Conservation (phyloP, 2,329 filamentous ascomycete species). For the Fusarium papillatum region DNA sequence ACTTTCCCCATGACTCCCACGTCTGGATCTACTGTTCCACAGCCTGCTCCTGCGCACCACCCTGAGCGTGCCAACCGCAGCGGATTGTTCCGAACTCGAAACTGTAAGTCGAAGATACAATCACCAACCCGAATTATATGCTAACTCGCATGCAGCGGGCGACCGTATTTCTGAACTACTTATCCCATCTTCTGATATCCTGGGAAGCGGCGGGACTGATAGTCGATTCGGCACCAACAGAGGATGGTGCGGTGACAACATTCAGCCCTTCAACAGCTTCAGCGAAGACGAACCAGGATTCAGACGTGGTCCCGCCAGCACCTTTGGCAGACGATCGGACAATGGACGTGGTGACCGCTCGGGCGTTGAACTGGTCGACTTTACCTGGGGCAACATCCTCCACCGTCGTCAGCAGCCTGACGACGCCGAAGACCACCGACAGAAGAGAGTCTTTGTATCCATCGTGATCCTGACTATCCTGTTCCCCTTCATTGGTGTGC, state of each 20-base stretch:
- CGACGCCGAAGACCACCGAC: slow-evolving; percentile 44
- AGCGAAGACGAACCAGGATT: slow-evolving; percentile 30
- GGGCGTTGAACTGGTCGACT: slow-evolving; percentile 45
- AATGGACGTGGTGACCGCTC: slow-evolving; percentile 11
- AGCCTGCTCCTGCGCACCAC: slow-evolving; percentile 34
- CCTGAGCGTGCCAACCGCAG: slow-evolving; percentile 8
- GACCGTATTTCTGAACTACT: slow-evolving; percentile 40
- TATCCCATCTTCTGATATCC: slow-evolving; percentile 42
- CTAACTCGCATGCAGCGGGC: slow-evolving; percentile 32
- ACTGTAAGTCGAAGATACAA: slow-evolving; percentile 32
- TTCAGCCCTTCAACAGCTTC: slow-evolving; percentile 15
- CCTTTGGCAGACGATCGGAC: slow-evolving; percentile 26
- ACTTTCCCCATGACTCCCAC: slow-evolving; percentile 43
- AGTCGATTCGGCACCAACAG: slow-evolving; percentile 12
- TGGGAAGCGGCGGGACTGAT: slow-evolving; percentile 34
- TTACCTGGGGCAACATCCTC: slow-evolving; percentile 47
- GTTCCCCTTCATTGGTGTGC: slow-evolving; percentile 62
- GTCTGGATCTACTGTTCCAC: slow-evolving; percentile 1
- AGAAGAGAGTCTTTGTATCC: slow-evolving; percentile 53
- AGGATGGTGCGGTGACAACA: slow-evolving; percentile 26
- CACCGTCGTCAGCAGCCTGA: slow-evolving; percentile 45
- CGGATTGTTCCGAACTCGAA: slow-evolving; percentile 16
- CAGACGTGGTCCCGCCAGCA: slow-evolving; percentile 43
- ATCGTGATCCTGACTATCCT: slow-evolving; percentile 54
- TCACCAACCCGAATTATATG: too few species aligned